Evolutionary conservation across 148 eudicot genomes (phyloP).

Genomic region (Gaultheria prostrata): DNA sequence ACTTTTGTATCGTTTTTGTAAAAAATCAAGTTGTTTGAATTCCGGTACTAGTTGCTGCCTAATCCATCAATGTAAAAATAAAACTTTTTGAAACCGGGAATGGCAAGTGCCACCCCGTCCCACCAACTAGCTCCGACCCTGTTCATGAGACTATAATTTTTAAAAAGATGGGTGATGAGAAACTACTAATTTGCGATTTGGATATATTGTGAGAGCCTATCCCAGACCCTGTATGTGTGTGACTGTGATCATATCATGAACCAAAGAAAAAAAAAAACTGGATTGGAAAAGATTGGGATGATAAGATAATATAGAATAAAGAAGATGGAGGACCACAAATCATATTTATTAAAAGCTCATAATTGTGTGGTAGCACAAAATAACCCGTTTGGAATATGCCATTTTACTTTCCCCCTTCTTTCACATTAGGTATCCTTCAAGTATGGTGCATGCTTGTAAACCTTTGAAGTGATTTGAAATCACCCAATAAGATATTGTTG

Average conservation of each 20-base stretch:
- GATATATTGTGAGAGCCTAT: neutral
- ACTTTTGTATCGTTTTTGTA: too few relatives aligned
- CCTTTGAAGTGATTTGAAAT: neutral
- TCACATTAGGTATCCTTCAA: neutral
- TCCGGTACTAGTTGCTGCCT: too few relatives aligned
- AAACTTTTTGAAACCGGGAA: too few relatives aligned
- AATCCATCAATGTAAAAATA: too few relatives aligned
- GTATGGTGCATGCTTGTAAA: neutral
- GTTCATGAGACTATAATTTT: too few relatives aligned
- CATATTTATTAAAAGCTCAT: neutral
- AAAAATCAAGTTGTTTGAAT: too few relatives aligned
- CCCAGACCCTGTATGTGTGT: neutral
- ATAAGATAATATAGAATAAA: neutral
- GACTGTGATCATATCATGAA: neutral
- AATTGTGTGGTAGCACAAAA: neutral
- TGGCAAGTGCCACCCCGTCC: too few relatives aligned
- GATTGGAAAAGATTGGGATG: neutral
- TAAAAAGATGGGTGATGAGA: too few relatives aligned
- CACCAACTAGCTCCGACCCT: too few relatives aligned
- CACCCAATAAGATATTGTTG: neutral
- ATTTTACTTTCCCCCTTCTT: neutral
- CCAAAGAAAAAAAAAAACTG: neutral
- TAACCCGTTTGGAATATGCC: constrained; percentile 15
- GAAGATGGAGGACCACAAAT: neutral
- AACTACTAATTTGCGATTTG: too few relatives aligned